Evolutionary conservation across 1,284 basidiomycete genomes (phyloP).

Genomic region (Pulchroboletus neoregius): DNA sequence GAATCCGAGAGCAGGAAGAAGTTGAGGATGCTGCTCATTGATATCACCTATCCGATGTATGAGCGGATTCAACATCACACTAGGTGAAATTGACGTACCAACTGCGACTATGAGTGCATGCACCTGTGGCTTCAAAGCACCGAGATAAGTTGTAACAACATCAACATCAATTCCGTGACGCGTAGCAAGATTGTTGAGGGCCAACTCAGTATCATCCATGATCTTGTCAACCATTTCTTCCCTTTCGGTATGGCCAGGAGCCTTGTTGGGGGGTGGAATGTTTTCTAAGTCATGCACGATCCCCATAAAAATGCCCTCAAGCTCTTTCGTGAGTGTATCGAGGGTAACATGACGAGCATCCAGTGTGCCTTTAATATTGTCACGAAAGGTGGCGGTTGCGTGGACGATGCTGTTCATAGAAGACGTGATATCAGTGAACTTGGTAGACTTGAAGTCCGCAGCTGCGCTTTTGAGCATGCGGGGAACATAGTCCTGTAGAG

Average conservation of each 20-base stretch:
- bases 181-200: background rate
- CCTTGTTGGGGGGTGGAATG: slow-evolving; percentile 1
- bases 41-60: slow-evolving; percentile 12
- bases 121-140: background rate
- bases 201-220: background rate
- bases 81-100: slow-evolving; percentile 7
- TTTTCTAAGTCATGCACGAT: background rate
- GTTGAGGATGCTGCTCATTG: slow-evolving; percentile 12
- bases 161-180: slow-evolving; percentile 4
- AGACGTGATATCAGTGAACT: slow-evolving; percentile 6
- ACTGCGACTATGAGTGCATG: slow-evolving; percentile 4
- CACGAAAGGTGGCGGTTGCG: slow-evolving; percentile 12
- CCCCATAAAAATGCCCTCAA: slow-evolving; percentile 5
- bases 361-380: slow-evolving; percentile 5
- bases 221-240: slow-evolving; percentile 4
- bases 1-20: slow-evolving; percentile 9
- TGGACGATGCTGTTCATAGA: slow-evolving; percentile 10
- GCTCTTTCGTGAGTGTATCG: slow-evolving; percentile 1
- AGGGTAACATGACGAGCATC: slow-evolving; percentile 5
- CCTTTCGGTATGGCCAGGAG: slow-evolving; percentile 4
- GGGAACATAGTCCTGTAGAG: slow-evolving; percentile 3
- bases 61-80: background rate
- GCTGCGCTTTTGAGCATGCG: slow-evolving; percentile 4
- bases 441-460: slow-evolving; percentile 1
- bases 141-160: background rate